phyloP scores from a whole-genome alignment of 1,284 basidiomycete genomes.

The Mycena citricolor region DNA sequence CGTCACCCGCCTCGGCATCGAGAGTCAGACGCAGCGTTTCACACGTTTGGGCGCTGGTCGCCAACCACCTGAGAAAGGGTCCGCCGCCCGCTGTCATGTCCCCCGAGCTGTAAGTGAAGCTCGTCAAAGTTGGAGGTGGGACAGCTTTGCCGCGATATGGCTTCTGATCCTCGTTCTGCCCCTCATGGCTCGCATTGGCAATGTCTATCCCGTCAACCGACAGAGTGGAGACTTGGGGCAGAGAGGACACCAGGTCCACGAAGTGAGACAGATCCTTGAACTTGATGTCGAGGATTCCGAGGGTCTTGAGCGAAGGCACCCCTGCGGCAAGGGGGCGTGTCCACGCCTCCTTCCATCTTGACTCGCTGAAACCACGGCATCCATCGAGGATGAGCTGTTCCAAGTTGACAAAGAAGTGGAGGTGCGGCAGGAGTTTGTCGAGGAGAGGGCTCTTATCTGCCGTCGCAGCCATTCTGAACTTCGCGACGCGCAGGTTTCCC shows the following conservation, averaged over 20 bases:
- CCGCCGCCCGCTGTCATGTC: constrained; percentile 9
- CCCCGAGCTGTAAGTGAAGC: constrained; percentile 12
- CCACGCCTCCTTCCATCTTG: constrained; percentile 15
- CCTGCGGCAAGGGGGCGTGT: constrained; percentile 13
- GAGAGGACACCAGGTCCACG: constrained; percentile 18
- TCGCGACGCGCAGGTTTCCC: constrained; percentile 11
- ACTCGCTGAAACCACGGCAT: constrained; percentile 9
- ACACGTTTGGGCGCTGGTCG: constrained; percentile 7
- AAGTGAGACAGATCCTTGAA: constrained; percentile 15
- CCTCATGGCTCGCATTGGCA: constrained; percentile 13
- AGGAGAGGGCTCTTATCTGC: constrained; percentile 9
- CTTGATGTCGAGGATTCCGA: constrained; percentile 4
- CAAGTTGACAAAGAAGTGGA: constrained; percentile 15
- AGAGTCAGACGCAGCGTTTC: constrained; percentile 13
- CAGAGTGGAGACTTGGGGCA: constrained; percentile 12
- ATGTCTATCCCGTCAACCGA: constrained; percentile 15
- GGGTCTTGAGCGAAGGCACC: constrained; percentile 6
- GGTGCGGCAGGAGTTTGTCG: constrained; percentile 13
- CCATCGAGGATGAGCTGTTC: constrained; percentile 13
- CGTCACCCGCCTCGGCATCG: constrained; percentile 16
- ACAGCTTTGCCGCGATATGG: constrained; percentile 12
- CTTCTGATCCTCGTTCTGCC: constrained; percentile 15
- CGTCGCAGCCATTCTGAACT: background rate
- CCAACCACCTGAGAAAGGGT: constrained; percentile 19
- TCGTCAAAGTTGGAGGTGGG: constrained; percentile 7